Base-by-base conservation (phyloP, 2,329 filamentous ascomycete genomes). In the Mycosphaerella sp. region DNA sequence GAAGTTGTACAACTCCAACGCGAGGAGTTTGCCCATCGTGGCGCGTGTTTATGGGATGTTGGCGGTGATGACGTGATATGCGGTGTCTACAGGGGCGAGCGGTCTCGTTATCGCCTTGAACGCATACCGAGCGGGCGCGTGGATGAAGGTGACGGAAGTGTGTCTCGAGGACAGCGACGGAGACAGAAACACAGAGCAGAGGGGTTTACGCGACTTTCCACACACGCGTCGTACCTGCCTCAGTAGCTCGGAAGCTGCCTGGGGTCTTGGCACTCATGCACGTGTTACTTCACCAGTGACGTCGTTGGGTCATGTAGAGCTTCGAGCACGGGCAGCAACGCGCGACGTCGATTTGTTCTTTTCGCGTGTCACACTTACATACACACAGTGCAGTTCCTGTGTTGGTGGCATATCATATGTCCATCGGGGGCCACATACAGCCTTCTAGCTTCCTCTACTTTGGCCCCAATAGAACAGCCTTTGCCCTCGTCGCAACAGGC, bases 1-100 rank as follows among this genome's bases (percentile, higher is more conserved):
- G 82, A 98, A 98, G 76, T 98, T 96, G 75, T 86, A 95, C 56
- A 98, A 79, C 77, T 97, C 91, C 46, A 98, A 82, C 56, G 89
- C 85, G 66, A 95, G 87, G 65, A 98, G 85, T 73, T 97, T 97
- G 61, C 91, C 91, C 93, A 98, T 97, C 58, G 70, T 84, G 74
- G 34, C 51, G 54, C 28, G 44, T 43, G 18, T 21, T 30, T 21
- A 30, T 27, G n/a, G 30, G 18, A n/a, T 30, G 7, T 21, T 34
- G 43, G 13, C 18, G n/a, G 8, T 17, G 43, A 30, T 16, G n/a
- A 16, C 8, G 28, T 21, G 41, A 18, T 21, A 7, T n/a, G 41
- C 18, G 21, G 41, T 30, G 40, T 4, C 21, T 1, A 6, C 21
- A 25, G 21, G 21, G 4, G 21, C 21, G 21, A 25, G 21, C 21